Conservation (phyloP, 1,284 basidiomycete species). For the Lignosus rhinocerotis region DNA sequence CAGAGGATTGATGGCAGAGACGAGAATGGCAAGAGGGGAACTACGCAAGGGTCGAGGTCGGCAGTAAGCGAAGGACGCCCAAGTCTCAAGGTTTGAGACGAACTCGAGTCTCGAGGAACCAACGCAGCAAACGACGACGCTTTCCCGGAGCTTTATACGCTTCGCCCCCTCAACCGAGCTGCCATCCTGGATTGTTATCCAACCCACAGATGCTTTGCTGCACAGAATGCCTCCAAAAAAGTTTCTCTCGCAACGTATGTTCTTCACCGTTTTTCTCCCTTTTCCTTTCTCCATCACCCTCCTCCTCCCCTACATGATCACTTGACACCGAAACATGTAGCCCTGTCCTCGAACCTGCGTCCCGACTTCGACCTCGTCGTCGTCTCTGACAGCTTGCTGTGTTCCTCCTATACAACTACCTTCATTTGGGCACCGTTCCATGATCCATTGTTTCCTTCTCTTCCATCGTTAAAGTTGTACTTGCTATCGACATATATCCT, state of each 20-base stretch:
- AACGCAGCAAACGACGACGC: neutral
- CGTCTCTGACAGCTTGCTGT: slow-evolving; percentile 1
- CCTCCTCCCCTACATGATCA: slow-evolving; percentile 8
- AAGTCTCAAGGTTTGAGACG: neutral
- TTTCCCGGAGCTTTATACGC: slow-evolving; percentile 24
- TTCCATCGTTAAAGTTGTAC: neutral
- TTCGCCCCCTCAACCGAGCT: slow-evolving; percentile 22
- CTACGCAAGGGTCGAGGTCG: neutral
- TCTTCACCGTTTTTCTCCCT: slow-evolving; percentile 6
- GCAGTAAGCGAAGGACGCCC: neutral
- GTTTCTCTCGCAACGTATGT: slow-evolving; percentile 33
- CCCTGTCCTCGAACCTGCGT: slow-evolving; percentile 15
- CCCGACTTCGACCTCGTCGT: slow-evolving; percentile 8
- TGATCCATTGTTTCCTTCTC: slow-evolving; percentile 7
- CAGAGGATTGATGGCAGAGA: neutral
- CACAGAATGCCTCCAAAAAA: slow-evolving; percentile 37
- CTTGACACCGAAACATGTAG: slow-evolving; percentile 12
- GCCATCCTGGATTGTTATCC: slow-evolving; percentile 34
- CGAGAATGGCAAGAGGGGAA: slow-evolving; percentile 14
- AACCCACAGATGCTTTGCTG: slow-evolving; percentile 32
- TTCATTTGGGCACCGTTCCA: slow-evolving; percentile 10
- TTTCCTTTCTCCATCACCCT: slow-evolving; percentile 6
- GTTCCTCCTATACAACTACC: neutral
- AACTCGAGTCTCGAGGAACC: neutral
- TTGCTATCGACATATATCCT: slow-evolving; percentile 7